phyloP scores from a whole-genome alignment of 1,139 yeast species.

The Yamadazyma conglobata region DNA sequence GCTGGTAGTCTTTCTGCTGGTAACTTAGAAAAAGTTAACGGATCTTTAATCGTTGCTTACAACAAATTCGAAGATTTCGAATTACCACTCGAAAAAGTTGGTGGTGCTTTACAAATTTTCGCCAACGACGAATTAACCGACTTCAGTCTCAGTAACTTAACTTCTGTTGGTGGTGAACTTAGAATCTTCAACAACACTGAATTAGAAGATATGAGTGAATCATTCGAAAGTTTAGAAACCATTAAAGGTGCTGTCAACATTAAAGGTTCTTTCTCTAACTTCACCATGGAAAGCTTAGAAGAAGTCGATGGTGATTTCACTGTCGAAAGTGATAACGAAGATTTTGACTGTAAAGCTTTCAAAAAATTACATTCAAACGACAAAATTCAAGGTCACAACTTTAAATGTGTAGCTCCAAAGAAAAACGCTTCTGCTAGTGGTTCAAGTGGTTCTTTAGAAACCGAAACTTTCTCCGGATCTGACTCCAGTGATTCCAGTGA shows the following conservation, averaged over 20 bases:
- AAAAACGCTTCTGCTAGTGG: slow-evolving; percentile 18
- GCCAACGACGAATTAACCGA: slow-evolving; percentile 42
- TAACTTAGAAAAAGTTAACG: slow-evolving; percentile 40
- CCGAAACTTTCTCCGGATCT: slow-evolving; percentile 17
- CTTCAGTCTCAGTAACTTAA: slow-evolving; percentile 27
- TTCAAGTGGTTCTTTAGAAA: slow-evolving; percentile 13
- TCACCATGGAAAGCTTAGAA: slow-evolving; percentile 35
- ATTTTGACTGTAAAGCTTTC: slow-evolving; percentile 38
- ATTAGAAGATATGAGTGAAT: slow-evolving; percentile 30
- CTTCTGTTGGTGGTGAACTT: slow-evolving; percentile 42
- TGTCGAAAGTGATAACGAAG: slow-evolving; percentile 34
- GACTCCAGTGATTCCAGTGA: slow-evolving; percentile 9
- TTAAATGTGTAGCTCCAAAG: slow-evolving; percentile 38
- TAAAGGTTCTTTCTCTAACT: slow-evolving; percentile 38
- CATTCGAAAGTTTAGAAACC: slow-evolving; percentile 30
- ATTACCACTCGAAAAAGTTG: slow-evolving; percentile 33
- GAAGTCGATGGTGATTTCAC: slow-evolving; percentile 45
- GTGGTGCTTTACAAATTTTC: slow-evolving; percentile 40
- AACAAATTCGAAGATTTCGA: slow-evolving; percentile 34
- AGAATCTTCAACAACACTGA: slow-evolving; percentile 42
- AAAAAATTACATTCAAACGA: slow-evolving; percentile 29
- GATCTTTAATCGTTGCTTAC: slow-evolving; percentile 40
- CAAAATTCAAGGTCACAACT: slow-evolving; percentile 46
- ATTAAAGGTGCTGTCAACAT: slow-evolving; percentile 45
- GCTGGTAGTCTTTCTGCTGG: slow-evolving; percentile 28